A percentile compares a stretch with the other conserved stretches of the same genome.
These are phyloP conservation scores for Serendipita sp. DNA, from an alignment of 768 basidiomycete genomes.

Conservation along the genomic window DNA sequence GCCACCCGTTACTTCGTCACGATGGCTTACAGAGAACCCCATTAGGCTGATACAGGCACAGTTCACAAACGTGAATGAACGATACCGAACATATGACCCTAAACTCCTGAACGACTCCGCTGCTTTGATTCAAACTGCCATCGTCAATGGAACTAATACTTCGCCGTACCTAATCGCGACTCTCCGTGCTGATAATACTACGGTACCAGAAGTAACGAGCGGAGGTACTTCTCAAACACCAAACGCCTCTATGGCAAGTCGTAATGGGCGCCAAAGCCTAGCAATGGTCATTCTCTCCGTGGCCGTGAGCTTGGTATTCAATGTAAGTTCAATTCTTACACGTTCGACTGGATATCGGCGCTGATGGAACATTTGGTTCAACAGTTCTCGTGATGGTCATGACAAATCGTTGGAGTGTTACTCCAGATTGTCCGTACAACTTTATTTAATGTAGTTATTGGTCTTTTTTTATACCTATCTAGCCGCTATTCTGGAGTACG, in stretches of 20 bases:
- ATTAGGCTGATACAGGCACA: conserved; percentile 38
- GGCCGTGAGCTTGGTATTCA: conserved; percentile 70
- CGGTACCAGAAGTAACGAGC: conserved; percentile 20
- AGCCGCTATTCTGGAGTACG: conserved; percentile 41
- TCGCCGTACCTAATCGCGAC: conserved; percentile 51
- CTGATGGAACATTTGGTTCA: too few species aligned
- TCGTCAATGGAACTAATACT: conserved; percentile 22
- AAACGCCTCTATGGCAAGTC: conserved; percentile 12
- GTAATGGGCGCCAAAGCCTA: conserved; percentile 32
- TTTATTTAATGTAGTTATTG: background rate
- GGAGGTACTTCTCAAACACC: background rate
- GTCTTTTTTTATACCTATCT: conserved; percentile 30
- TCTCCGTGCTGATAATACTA: conserved; percentile 48
- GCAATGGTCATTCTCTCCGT: conserved; percentile 83
- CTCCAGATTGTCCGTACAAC: background rate
- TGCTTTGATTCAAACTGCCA: conserved; percentile 26
- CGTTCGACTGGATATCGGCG: too few species aligned
- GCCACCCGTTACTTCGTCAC: too few species aligned
- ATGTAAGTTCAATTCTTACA: too few species aligned
- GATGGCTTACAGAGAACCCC: background rate
- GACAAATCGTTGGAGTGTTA: conserved; percentile 24
- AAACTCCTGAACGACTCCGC: conserved; percentile 38
- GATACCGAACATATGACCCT: conserved; percentile 44
- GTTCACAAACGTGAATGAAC: conserved; percentile 29
- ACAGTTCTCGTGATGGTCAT: conserved; percentile 19